Evolutionary conservation across 768 basidiomycete species (phyloP), one percentile per base, ranked within the genome.

Genomic region (Boletus speciosus): DNA sequence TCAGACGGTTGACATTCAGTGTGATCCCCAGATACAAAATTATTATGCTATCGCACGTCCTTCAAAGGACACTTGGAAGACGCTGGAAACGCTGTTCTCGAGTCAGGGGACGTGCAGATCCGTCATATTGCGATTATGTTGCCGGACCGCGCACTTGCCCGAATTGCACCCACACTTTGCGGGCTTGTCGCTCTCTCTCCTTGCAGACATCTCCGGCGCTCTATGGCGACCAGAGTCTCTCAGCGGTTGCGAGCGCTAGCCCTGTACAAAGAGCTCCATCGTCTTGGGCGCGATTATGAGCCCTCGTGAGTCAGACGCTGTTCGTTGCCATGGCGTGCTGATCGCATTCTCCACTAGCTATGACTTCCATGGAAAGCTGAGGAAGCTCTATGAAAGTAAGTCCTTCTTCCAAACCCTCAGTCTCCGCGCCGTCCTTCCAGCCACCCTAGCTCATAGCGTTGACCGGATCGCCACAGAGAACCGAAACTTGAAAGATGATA

Each of bases 201-300:
- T 25, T 1, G 25, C 25, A 25, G 25, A 25, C 1, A 12, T n/a
- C 39, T 34, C 16, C 16, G 27, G 21, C 14, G 25, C 25, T 32
- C 10, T 25, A 84, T 85, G 82, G 74, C 78, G 57, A 72, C 69
- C 61, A 77, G 72, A 54, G 68, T 76, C 19, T 78, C 81, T 41
- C 66, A 62, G 4, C 81, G 89, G 25, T 68, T 82, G 40, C 81
- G 88, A 35, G 88, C 83, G 1, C 71, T 91, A 7, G 78, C 83
- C 0, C 72, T 93, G 31, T 93, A 93, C 75, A 93, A 92, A 65
- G 88, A 92, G 64, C 78, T 93, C 8, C 84, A 86, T 59, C 77
- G 88, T 52, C 79, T 93, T 1, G 90, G 90, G 4, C 78, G 86
- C 54, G 89, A 93, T 44, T 91, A 92, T 59, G 90, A 93, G 65